These are phyloP conservation scores for Monoraphidium neglectum DNA, from an alignment of 139 green algal species.

Conservation along the genomic window DNA sequence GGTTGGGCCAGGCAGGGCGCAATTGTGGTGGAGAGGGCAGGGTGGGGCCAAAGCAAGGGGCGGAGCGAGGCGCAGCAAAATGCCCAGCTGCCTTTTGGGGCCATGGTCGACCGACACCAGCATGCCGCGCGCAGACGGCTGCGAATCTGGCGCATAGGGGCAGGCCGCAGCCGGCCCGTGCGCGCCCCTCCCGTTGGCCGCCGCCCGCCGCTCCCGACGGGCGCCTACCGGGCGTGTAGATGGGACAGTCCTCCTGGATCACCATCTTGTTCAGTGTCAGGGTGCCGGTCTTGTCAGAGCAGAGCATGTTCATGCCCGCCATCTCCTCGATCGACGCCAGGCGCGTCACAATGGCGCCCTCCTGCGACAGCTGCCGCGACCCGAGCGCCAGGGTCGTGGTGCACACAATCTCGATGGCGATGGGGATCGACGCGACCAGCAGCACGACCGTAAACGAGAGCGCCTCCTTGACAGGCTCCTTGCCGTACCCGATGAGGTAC, in stretches of 20 bases:
- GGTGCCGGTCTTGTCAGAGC: slow-evolving; percentile 89
- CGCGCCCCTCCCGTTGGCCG: too few relatives aligned
- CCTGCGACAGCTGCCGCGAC: slow-evolving; percentile 41
- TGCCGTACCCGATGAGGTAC: slow-evolving; percentile 60
- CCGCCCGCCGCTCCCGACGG: too few relatives aligned
- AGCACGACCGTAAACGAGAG: slow-evolving; percentile 81
- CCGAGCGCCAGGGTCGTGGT: slow-evolving; percentile 85
- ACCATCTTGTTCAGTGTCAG: slow-evolving; percentile 93
- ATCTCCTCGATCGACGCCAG: slow-evolving; percentile 90
- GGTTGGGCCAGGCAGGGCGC: too few relatives aligned
- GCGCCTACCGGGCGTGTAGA: slow-evolving; percentile 54
- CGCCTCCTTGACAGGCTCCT: slow-evolving; percentile 51
- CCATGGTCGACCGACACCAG: too few relatives aligned
- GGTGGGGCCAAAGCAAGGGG: too few relatives aligned
- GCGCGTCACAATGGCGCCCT: slow-evolving; percentile 81
- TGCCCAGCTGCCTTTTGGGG: too few relatives aligned
- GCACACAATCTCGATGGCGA: slow-evolving; percentile 79
- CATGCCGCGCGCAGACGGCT: too few relatives aligned
- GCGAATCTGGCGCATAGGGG: too few relatives aligned
- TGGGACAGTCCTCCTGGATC: slow-evolving; percentile 81
- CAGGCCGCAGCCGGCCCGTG: too few relatives aligned
- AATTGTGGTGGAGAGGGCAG: too few relatives aligned
- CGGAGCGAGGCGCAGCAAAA: too few relatives aligned
- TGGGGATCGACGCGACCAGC: slow-evolving; percentile 76
- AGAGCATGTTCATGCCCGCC: slow-evolving; percentile 92